Percentiles rank a stretch among this genome's conserved stretches.
phyloP scores from a whole-genome alignment of 768 basidiomycete genomes.

The Psilocybe sp. region DNA sequence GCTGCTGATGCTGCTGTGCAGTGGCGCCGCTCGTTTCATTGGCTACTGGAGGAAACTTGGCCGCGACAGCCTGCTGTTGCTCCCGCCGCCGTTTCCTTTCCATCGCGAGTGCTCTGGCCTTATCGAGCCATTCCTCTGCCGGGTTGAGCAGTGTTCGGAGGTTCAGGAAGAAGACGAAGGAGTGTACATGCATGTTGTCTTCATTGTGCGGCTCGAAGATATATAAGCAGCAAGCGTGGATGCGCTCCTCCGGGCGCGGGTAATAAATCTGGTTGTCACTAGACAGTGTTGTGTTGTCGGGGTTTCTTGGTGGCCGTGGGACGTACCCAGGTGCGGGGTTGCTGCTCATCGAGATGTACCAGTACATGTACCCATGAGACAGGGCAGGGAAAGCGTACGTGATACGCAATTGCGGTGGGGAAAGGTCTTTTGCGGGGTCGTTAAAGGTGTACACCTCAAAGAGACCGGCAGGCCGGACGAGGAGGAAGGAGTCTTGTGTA shows the following conservation, averaged over 20 bases:
- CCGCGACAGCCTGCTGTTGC: too few species aligned
- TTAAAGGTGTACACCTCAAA: conserved; percentile 50
- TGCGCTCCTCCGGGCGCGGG: conserved; percentile 44
- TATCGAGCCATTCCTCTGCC: conserved; percentile 24
- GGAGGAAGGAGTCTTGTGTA: conserved; percentile 40
- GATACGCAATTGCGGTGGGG: conserved; percentile 30
- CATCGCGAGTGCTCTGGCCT: not conserved
- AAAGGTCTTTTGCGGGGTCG: conserved; percentile 27
- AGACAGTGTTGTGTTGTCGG: conserved; percentile 6
- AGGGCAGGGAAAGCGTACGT: conserved; percentile 43
- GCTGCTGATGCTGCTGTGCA: too few species aligned
- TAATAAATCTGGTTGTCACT: conserved; percentile 35
- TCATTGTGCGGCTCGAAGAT: conserved; percentile 39
- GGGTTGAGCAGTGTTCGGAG: conserved; percentile 36
- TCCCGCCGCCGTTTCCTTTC: not conserved
- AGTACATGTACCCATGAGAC: conserved; percentile 43
- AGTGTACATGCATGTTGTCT: conserved; percentile 37
- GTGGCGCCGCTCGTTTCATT: too few species aligned
- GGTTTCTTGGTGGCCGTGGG: conserved; percentile 20
- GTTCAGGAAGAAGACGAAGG: conserved; percentile 51
- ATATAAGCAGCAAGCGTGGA: conserved; percentile 48
- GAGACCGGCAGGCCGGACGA: conserved; percentile 42
- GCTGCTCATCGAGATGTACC: conserved; percentile 53
- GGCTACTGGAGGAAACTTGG: too few species aligned
- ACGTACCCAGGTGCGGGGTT: conserved; percentile 45